Evolutionary conservation across 495 filamentous ascomycete species (phyloP).

Genomic region (Terfezia claveryi): DNA sequence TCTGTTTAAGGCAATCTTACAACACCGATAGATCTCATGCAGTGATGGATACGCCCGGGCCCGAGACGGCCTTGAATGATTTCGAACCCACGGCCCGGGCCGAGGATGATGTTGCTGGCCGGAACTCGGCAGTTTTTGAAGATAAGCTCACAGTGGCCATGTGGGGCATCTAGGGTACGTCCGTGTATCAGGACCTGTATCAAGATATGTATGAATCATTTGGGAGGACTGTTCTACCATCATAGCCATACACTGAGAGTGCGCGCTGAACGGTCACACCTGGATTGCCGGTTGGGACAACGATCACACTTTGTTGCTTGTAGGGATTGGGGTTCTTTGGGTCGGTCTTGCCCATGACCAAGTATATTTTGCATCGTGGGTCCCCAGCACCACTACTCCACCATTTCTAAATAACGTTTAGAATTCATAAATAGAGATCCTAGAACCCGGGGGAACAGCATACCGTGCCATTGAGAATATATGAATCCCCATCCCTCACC

Average conservation of each 20-base stretch:
- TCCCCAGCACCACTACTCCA: slow-evolving; percentile 87
- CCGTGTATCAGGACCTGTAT: neutral
- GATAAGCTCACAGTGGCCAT: slow-evolving; percentile 74
- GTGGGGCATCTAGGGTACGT: slow-evolving; percentile 43
- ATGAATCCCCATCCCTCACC: slow-evolving; percentile 55
- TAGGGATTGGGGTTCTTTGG: slow-evolving; percentile 49
- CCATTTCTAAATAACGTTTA: slow-evolving; percentile 46
- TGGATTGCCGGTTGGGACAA: slow-evolving; percentile 52
- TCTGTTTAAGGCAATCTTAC: slow-evolving; percentile 12
- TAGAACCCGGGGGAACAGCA: slow-evolving; percentile 9
- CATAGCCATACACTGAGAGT: slow-evolving; percentile 78
- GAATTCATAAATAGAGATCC: neutral
- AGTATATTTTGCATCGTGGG: slow-evolving; percentile 69
- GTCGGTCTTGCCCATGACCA: slow-evolving; percentile 78
- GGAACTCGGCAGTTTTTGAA: slow-evolving; percentile 76
- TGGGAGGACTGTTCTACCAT: slow-evolving; percentile 15
- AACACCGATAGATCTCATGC: slow-evolving; percentile 74
- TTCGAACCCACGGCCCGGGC: slow-evolving; percentile 83
- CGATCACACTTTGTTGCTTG: slow-evolving; percentile 70
- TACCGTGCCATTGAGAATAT: slow-evolving; percentile 66
- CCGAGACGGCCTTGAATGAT: slow-evolving; percentile 88
- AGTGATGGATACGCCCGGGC: slow-evolving; percentile 82
- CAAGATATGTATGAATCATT: neutral
- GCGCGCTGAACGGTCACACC: slow-evolving; percentile 70
- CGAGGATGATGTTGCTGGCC: slow-evolving; percentile 54